These are phyloP conservation scores for Ceriops tagal DNA, from an alignment of 345 rosid genomes.

Conservation along the genomic window DNA sequence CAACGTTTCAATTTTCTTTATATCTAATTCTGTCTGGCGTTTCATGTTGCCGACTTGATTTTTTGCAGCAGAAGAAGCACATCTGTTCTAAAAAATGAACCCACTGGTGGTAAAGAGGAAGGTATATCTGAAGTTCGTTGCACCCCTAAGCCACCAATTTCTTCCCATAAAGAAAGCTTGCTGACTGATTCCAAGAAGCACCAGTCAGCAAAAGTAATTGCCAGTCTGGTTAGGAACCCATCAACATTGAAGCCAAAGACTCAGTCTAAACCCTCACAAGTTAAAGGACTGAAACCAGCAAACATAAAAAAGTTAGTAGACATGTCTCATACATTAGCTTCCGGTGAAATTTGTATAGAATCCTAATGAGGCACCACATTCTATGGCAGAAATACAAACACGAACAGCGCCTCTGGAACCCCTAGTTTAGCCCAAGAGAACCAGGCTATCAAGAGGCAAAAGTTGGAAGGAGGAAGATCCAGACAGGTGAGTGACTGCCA, in stretches of 20 bases:
- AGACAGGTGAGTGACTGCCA: constrained; percentile 57
- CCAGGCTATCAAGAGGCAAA: constrained; percentile 94
- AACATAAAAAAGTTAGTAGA: constrained; percentile 41
- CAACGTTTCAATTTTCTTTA: no score
- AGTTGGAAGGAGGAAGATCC: constrained; percentile 84
- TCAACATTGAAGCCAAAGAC: constrained; percentile 48
- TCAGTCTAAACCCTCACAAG: constrained; percentile 49
- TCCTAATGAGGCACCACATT: constrained; percentile 1
- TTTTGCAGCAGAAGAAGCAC: constrained; percentile 14
- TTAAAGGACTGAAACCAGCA: constrained; percentile 35
- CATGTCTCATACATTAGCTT: background rate
- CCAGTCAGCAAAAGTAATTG: constrained; percentile 58
- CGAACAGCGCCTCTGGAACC: constrained; percentile 36
- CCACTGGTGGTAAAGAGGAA: constrained; percentile 35
- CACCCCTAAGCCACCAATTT: constrained; percentile 44
- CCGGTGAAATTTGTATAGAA: background rate
- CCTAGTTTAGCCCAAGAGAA: constrained; percentile 69
- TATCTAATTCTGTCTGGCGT: no score
- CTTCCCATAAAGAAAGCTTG: constrained; percentile 24
- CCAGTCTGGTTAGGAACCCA: constrained; percentile 51
- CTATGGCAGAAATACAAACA: constrained; percentile 36
- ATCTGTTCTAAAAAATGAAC: constrained; percentile 21
- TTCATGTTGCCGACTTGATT: constrained; percentile 13
- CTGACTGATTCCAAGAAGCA: constrained; percentile 53
- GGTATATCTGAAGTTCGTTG: constrained; percentile 33